A percentile compares a stretch with the other conserved stretches of the same genome.
These are phyloP conservation scores for Boletus eberwhitei DNA, from an alignment of 768 basidiomycete genomes.

Conservation along the genomic window DNA sequence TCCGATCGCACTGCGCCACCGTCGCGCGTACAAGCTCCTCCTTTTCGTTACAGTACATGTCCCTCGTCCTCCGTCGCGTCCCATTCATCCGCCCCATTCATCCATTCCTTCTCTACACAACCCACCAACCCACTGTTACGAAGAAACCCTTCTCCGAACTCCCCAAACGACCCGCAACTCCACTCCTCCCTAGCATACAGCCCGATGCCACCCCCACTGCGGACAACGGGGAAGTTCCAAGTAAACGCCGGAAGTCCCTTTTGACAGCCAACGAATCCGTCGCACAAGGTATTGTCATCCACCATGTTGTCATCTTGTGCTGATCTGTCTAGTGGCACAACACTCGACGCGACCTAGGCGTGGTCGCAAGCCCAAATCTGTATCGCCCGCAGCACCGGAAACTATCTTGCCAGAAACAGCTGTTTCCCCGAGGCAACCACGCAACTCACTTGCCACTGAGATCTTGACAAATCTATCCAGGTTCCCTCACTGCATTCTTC, in stretches of 20 bases:
- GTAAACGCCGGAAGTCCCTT: not conserved
- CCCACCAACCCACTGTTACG: conserved; percentile 27
- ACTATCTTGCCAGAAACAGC: not conserved
- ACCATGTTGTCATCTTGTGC: not conserved
- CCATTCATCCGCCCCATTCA: conserved; percentile 7
- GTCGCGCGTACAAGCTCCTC: conserved; percentile 27
- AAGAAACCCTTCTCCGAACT: conserved; percentile 58
- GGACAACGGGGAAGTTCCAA: not conserved
- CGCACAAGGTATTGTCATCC: conserved; percentile 6
- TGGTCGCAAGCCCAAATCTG: conserved; percentile 16
- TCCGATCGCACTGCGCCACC: conserved; percentile 33
- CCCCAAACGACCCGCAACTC: conserved; percentile 38
- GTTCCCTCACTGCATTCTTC: conserved; percentile 85
- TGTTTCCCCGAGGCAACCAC: conserved; percentile 26
- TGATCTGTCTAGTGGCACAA: not conserved
- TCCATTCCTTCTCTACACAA: not conserved
- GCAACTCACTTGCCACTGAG: conserved; percentile 59
- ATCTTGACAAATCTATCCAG: conserved; percentile 66
- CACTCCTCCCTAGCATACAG: not conserved
- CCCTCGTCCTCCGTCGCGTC: conserved; percentile 12
- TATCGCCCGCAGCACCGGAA: not conserved
- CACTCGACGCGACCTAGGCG: conserved; percentile 10
- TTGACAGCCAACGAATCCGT: not conserved
- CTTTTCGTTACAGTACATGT: conserved; percentile 1
- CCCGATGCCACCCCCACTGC: not conserved